A percentile compares a stretch with the other conserved stretches of the same genome.
These are phyloP conservation scores for Magnolia changhungtana DNA, from an alignment of 164 flowering plant genomes.

Conservation along the genomic window DNA sequence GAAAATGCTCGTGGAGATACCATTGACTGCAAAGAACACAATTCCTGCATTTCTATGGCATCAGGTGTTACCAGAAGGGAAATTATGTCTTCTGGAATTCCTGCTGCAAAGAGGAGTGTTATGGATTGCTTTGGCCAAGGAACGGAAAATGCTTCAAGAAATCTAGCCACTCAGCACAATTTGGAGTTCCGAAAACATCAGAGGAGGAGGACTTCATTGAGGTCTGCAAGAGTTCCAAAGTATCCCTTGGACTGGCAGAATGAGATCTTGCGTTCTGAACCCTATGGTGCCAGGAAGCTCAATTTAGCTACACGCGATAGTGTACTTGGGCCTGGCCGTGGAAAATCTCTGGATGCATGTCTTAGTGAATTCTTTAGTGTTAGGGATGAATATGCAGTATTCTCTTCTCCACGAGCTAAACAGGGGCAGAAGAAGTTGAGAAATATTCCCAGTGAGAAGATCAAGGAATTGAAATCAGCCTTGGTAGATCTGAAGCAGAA, in stretches of 20 bases:
- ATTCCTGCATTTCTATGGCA: slow-evolving; percentile 12
- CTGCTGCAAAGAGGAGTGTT: slow-evolving; percentile 11
- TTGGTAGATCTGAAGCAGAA: slow-evolving; percentile 23
- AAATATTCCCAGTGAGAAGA: slow-evolving; percentile 12
- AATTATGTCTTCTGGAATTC: slow-evolving; percentile 6
- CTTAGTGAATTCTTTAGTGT: slow-evolving; percentile 25
- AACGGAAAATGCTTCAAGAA: slow-evolving; percentile 23
- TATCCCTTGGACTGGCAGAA: slow-evolving; percentile 9
- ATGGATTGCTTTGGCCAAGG: slow-evolving; percentile 17
- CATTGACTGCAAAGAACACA: slow-evolving; percentile 5
- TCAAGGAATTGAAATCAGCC: slow-evolving; percentile 28
- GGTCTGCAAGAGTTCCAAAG: slow-evolving; percentile 38
- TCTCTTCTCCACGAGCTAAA: slow-evolving; percentile 20
- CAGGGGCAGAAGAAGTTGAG: slow-evolving; percentile 32
- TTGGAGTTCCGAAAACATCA: slow-evolving; percentile 30
- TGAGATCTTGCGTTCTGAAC: neutral
- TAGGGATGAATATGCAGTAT: slow-evolving; percentile 22
- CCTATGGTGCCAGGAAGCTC: neutral
- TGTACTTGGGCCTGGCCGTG: neutral
- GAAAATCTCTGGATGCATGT: slow-evolving; percentile 23
- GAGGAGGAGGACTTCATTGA: slow-evolving; percentile 48
- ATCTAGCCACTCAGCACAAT: slow-evolving; percentile 21
- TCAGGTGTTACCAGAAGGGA: slow-evolving; percentile 5
- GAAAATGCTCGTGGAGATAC: slow-evolving; percentile 8
- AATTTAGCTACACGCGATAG: neutral